Percentiles rank a stretch among this genome's conserved stretches.
Evolutionary conservation across 441 rosid genomes (phyloP).

Genomic region (Raphanus hybrid): DNA sequence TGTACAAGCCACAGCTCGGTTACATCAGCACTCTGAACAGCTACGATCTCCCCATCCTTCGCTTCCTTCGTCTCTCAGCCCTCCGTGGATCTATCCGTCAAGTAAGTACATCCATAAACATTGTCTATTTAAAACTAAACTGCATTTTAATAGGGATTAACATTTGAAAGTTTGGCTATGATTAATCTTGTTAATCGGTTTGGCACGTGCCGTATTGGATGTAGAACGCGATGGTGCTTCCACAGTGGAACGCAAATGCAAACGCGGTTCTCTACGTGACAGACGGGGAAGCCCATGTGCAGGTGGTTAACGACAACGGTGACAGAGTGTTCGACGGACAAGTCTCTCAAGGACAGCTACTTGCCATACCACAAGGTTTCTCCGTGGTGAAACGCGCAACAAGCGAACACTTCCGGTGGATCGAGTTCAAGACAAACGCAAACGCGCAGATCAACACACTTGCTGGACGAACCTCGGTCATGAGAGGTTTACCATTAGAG

Average conservation of each 20-base stretch:
- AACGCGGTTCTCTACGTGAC: constrained; percentile 66
- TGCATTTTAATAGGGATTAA: not conserved
- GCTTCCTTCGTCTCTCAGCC: constrained; percentile 54
- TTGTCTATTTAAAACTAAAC: not conserved
- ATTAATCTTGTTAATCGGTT: not conserved
- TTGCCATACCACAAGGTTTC: constrained; percentile 70
- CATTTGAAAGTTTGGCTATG: not conserved
- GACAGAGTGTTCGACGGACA: constrained; percentile 58
- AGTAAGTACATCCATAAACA: constrained; percentile 27
- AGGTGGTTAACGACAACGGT: constrained; percentile 69
- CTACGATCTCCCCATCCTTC: constrained; percentile 54
- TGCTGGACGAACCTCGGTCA: constrained; percentile 60
- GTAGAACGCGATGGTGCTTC: constrained; percentile 52
- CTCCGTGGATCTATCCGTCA: constrained; percentile 54
- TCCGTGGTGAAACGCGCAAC: constrained; percentile 60
- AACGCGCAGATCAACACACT: constrained; percentile 57
- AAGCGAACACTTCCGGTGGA: constrained; percentile 56
- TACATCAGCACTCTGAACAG: constrained; percentile 54
- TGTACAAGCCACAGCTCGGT: constrained; percentile 59
- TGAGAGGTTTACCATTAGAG: constrained; percentile 61
- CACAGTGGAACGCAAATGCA: constrained; percentile 73
- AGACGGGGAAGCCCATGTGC: constrained; percentile 57
- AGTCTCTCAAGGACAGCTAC: constrained; percentile 57
- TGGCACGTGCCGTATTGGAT: not conserved
- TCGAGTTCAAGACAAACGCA: constrained; percentile 71